Percentiles rank a stretch among this genome's conserved stretches.
These are phyloP conservation scores for Puccinia triticina DNA, from an alignment of 1,284 basidiomycete species.

Conservation along the genomic window DNA sequence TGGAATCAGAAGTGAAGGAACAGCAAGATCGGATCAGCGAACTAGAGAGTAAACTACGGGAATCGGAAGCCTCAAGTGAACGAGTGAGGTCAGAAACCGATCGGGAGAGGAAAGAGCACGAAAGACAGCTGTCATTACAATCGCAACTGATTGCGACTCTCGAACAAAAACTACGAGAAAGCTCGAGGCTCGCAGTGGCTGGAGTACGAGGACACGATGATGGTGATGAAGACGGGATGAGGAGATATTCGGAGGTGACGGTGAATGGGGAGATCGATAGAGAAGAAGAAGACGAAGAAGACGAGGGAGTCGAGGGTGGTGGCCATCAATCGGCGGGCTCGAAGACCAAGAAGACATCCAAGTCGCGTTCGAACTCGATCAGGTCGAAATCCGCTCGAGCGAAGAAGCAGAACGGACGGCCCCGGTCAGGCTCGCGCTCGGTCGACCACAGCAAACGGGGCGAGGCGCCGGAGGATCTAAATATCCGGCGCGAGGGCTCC, in stretches of 20 bases:
- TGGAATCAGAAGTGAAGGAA: background rate
- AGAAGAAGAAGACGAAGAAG: constrained; percentile 22
- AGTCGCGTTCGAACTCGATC: background rate
- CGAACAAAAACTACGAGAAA: constrained; percentile 3
- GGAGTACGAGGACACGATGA: background rate
- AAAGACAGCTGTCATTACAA: background rate
- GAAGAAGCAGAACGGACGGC: background rate
- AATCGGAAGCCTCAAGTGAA: background rate
- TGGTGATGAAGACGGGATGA: constrained; percentile 5
- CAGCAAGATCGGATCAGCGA: background rate
- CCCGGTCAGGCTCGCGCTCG: background rate
- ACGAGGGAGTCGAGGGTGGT: background rate
- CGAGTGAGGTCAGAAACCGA: background rate
- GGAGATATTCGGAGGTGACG: constrained; percentile 33
- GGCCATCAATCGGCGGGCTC: background rate
- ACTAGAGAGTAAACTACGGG: background rate
- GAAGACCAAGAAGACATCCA: background rate
- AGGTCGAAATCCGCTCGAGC: background rate
- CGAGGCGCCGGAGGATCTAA: background rate
- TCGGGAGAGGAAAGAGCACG: background rate
- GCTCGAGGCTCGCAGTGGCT: background rate
- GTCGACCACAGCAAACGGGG: background rate
- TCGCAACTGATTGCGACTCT: constrained; percentile 1
- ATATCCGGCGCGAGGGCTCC: background rate
- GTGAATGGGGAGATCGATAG: constrained; percentile 14